Evolutionary conservation across 805 yeast species (phyloP).

Genomic region (Candida vaughaniae): DNA sequence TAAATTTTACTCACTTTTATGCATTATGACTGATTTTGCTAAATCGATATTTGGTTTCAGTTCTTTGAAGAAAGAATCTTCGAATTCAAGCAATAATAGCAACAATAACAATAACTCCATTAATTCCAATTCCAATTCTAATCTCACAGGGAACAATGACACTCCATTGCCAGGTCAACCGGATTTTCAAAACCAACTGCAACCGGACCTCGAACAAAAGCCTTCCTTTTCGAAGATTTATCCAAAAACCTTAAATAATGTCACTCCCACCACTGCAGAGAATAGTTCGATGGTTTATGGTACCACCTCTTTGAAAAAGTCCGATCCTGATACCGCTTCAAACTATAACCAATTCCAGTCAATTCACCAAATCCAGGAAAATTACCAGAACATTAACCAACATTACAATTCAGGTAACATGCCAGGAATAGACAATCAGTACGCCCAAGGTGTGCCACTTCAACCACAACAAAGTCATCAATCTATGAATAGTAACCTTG

Average conservation of each 20-base stretch:
- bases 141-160: neutral
- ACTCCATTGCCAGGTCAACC: neutral
- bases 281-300: slow-evolving; percentile 66
- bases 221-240: slow-evolving; percentile 6
- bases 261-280: slow-evolving; percentile 64
- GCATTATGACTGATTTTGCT: slow-evolving; percentile 44
- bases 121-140: slow-evolving; percentile 7
- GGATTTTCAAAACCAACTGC: slow-evolving; percentile 3
- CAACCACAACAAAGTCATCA: neutral
- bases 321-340: neutral
- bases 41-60: slow-evolving; percentile 44
- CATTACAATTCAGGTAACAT: neutral
- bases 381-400: slow-evolving; percentile 7
- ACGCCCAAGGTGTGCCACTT: neutral
- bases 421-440: neutral
- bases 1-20: too few species aligned
- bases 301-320: slow-evolving; percentile 34
- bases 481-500: slow-evolving; percentile 3
- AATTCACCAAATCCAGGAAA: slow-evolving; percentile 10
- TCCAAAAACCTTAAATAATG: slow-evolving; percentile 37
- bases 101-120: slow-evolving; percentile 14
- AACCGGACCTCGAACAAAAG: slow-evolving; percentile 7
- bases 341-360: slow-evolving; percentile 11
- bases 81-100: neutral
- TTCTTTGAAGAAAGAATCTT: slow-evolving; percentile 27